These are phyloP conservation scores for Lonicera japonica DNA, from an alignment of 129 eudicot genomes.

Conservation along the genomic window DNA sequence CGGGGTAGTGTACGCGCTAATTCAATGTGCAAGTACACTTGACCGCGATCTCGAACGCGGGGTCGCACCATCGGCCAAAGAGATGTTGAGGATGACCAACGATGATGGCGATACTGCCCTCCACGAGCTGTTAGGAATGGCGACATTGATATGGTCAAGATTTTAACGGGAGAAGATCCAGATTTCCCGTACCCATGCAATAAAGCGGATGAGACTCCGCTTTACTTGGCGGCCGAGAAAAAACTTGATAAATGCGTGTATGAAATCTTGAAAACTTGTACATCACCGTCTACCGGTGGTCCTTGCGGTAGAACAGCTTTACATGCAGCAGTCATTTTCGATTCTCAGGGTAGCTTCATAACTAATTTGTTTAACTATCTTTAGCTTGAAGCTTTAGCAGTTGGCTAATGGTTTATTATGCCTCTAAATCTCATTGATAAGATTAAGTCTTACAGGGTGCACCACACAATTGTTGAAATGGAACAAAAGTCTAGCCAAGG, in stretches of 20 bases:
- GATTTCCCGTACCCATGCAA: not conserved
- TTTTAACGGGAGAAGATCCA: not conserved
- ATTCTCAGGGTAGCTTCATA: not conserved
- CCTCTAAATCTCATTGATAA: too few species aligned
- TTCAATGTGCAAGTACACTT: too few species aligned
- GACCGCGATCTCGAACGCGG: not conserved
- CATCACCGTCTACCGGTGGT: not conserved
- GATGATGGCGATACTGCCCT: not conserved
- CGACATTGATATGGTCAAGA: not conserved
- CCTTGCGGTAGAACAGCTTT: not conserved
- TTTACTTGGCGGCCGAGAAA: not conserved
- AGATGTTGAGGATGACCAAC: not conserved
- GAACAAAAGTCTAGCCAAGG: not conserved
- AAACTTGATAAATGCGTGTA: not conserved
- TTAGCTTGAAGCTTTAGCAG: too few species aligned
- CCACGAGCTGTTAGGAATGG: not conserved
- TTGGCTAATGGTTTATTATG: too few species aligned
- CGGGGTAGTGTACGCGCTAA: not conserved
- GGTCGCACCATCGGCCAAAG: not conserved
- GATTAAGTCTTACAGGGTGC: not conserved
- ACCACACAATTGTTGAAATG: not conserved
- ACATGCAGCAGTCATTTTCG: constrained; percentile 1
- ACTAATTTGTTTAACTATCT: too few species aligned
- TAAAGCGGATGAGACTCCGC: not conserved
- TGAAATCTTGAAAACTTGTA: not conserved